These are phyloP conservation scores for Agapanthus africanus DNA, from an alignment of 106 monocot species.

Conservation along the genomic window DNA sequence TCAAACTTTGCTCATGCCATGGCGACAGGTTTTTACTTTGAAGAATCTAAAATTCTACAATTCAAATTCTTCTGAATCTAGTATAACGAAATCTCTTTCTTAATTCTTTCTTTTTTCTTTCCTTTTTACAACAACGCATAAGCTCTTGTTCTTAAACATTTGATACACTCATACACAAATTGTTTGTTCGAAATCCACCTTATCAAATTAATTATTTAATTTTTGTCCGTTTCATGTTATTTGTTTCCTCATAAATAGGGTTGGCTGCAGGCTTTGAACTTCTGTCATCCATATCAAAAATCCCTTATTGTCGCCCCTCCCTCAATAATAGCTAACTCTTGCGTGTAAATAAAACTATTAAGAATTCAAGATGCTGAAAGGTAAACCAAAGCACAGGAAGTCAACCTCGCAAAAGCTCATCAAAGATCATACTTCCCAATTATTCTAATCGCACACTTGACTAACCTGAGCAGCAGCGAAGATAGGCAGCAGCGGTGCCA, in stretches of 20 bases:
- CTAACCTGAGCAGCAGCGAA: slow-evolving; percentile 4
- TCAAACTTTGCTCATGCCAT: too few relatives aligned
- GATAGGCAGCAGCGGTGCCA: background rate
- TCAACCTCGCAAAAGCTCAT: background rate
- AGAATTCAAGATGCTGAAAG: background rate
- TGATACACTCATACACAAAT: background rate
- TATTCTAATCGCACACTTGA: background rate
- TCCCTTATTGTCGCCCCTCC: background rate
- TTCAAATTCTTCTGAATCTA: too few relatives aligned
- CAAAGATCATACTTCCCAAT: background rate
- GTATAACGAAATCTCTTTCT: background rate
- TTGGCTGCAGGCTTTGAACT: too few relatives aligned
- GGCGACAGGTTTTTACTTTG: background rate
- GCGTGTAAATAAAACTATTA: background rate
- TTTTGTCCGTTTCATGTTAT: too few relatives aligned
- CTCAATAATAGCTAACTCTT: background rate
- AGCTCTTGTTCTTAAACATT: background rate
- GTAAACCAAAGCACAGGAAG: background rate
- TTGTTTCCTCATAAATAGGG: too few relatives aligned
- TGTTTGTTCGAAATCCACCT: too few relatives aligned
- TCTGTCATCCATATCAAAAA: background rate
- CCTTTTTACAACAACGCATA: background rate
- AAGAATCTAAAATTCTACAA: too few relatives aligned
- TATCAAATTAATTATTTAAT: too few relatives aligned
- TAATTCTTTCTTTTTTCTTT: background rate